Evolutionary conservation across 176 grass and related monocot species (phyloP).

Genomic region (Ananas comosus): DNA sequence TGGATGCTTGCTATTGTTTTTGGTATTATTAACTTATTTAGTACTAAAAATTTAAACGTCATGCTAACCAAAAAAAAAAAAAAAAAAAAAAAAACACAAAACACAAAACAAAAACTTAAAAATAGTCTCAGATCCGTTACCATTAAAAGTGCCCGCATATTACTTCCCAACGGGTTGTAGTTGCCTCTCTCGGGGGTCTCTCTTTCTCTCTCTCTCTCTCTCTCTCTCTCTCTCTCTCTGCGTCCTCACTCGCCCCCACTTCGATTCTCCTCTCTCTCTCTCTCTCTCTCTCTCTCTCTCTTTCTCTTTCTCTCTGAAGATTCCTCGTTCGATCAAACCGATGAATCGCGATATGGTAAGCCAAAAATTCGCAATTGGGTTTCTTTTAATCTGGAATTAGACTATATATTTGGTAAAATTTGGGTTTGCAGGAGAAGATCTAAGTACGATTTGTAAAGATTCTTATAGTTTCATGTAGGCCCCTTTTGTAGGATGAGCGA

Average conservation of each 20-base stretch:
- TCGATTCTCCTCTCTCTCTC: background rate
- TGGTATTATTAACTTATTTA: too few relatives aligned
- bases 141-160: too few relatives aligned
- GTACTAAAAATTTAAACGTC: too few relatives aligned
- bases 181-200: background rate
- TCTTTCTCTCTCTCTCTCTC: background rate
- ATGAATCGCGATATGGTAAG: background rate
- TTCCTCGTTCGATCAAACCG: background rate
- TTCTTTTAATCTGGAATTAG: background rate
- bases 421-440: background rate
- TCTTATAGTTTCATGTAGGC: background rate
- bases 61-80: too few relatives aligned
- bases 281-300: background rate
- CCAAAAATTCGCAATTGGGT: background rate
- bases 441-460: background rate
- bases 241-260: background rate
- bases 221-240: background rate
- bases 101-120: too few relatives aligned
- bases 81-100: too few relatives aligned
- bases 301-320: background rate
- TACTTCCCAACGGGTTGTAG: too few relatives aligned
- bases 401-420: background rate
- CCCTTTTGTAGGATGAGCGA: background rate
- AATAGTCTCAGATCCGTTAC: too few relatives aligned
- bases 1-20: too few relatives aligned